These are phyloP conservation scores for Incumbomyces delicatus DNA, from an alignment of 2,329 filamentous ascomycete genomes.

Conservation along the genomic window DNA sequence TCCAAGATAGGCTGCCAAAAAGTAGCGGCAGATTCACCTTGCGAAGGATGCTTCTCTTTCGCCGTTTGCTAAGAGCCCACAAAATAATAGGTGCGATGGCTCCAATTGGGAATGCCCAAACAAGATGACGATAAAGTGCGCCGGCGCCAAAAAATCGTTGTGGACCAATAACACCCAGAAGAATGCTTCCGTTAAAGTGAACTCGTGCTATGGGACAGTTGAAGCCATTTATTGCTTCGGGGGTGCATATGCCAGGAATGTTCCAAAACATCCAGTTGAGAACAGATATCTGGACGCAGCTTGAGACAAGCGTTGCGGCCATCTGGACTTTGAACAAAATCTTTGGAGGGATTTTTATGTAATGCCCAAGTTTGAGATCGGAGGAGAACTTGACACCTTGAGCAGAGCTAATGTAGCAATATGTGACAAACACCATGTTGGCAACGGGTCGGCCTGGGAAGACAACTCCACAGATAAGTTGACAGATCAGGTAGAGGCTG, in stretches of 20 bases:
- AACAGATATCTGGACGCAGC: conserved; percentile 70
- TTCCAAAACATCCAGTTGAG: conserved; percentile 84
- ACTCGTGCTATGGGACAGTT: conserved; percentile 79
- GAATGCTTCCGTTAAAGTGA: conserved; percentile 81
- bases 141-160: conserved; percentile 68
- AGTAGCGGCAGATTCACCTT: conserved; percentile 76
- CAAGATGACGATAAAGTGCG: conserved; percentile 63
- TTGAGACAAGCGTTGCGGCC: conserved; percentile 56
- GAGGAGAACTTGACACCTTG: conserved; percentile 84
- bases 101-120: conserved; percentile 75
- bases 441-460: conserved; percentile 80
- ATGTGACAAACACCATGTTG: conserved; percentile 90
- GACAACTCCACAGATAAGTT: conserved; percentile 69
- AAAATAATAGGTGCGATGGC: conserved; percentile 63
- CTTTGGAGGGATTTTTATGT: conserved; percentile 53
- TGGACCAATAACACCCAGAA: conserved; percentile 83
- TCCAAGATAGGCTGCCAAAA: conserved; percentile 75
- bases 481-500: conserved; percentile 77
- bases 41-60: conserved; percentile 52
- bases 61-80: conserved; percentile 58
- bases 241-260: conserved; percentile 67
- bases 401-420: conserved; percentile 79
- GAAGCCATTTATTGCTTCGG: conserved; percentile 73
- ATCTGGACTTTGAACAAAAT: conserved; percentile 52
- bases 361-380: conserved; percentile 66